phyloP scores from a whole-genome alignment of 2,329 filamentous ascomycete species.

The Hirsutella thompsonii region DNA sequence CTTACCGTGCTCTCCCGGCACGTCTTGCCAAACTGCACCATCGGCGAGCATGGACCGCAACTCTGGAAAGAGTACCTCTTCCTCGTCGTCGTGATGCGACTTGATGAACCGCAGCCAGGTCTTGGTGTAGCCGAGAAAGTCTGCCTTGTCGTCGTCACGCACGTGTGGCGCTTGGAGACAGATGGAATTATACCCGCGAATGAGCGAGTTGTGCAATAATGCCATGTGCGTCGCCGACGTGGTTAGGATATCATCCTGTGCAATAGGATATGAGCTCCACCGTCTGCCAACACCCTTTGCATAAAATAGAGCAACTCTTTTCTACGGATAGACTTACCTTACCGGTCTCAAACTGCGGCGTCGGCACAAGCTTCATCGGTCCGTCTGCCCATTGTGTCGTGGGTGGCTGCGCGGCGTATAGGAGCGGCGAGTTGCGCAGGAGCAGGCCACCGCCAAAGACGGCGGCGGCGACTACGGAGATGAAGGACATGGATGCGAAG shows the following conservation, averaged over 20 bases:
- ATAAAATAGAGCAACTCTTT: no score
- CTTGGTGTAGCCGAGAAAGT: slow-evolving; percentile 44
- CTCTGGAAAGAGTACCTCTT: slow-evolving; percentile 40
- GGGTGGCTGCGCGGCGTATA: slow-evolving; percentile 14
- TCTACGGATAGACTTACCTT: no score
- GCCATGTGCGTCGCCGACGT: slow-evolving; percentile 48
- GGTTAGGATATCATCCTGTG: slow-evolving; percentile 43
- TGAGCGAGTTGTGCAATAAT: slow-evolving; percentile 47
- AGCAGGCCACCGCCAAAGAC: slow-evolving; percentile 18
- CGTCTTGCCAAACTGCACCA: slow-evolving; percentile 36
- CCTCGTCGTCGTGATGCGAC: slow-evolving; percentile 49
- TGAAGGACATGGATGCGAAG: slow-evolving; percentile 5
- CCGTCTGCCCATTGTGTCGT: slow-evolving; percentile 37
- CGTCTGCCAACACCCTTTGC: not conserved
- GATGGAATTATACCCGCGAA: slow-evolving; percentile 52
- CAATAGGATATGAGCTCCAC: not conserved
- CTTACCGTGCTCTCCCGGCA: slow-evolving; percentile 41
- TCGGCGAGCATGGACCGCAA: slow-evolving; percentile 38
- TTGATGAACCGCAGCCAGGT: slow-evolving; percentile 47
- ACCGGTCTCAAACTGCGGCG: slow-evolving; percentile 37
- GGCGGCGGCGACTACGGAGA: slow-evolving; percentile 14
- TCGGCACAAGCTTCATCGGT: slow-evolving; percentile 40
- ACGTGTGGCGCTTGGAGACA: slow-evolving; percentile 44
- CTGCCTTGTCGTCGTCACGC: slow-evolving; percentile 33
- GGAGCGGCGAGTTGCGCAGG: slow-evolving; percentile 20